phyloP scores from a whole-genome alignment of 2,329 filamentous ascomycete species.

The Venturia carpophila region DNA sequence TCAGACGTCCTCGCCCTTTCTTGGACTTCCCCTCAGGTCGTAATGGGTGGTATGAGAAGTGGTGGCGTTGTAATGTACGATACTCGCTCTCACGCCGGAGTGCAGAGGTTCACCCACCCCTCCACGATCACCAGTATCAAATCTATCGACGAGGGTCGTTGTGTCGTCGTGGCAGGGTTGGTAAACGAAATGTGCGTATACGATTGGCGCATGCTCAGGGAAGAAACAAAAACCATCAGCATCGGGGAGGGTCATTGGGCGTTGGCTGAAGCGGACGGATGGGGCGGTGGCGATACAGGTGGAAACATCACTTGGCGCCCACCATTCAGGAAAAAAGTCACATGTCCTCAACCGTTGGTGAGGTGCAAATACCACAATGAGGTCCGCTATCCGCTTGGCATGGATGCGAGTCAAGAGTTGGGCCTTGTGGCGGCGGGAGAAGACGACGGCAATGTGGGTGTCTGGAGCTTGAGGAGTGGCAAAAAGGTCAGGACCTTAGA shows the following conservation, averaged over 20 bases:
- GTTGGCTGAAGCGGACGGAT: background rate
- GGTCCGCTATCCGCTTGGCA: slow-evolving; percentile 23
- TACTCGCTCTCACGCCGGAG: slow-evolving; percentile 19
- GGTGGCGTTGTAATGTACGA: slow-evolving; percentile 29
- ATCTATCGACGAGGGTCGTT: background rate
- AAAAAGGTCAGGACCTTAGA: background rate
- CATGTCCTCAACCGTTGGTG: slow-evolving; percentile 23
- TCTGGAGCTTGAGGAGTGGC: slow-evolving; percentile 7
- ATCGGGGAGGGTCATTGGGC: background rate
- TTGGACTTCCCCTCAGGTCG: slow-evolving; percentile 28
- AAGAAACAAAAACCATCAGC: background rate
- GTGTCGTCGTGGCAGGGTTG: slow-evolving; percentile 21
- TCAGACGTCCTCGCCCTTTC: slow-evolving; percentile 29
- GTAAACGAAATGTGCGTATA: slow-evolving; percentile 23
- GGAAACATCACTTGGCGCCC: background rate
- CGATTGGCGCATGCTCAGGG: slow-evolving; percentile 24
- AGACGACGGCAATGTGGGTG: slow-evolving; percentile 20
- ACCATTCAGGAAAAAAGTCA: background rate
- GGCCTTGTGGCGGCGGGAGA: slow-evolving; percentile 30
- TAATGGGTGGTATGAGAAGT: slow-evolving; percentile 29
- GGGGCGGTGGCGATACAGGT: background rate
- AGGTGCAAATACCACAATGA: slow-evolving; percentile 26
- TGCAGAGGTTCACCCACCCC: slow-evolving; percentile 19
- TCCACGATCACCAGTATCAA: slow-evolving; percentile 20
- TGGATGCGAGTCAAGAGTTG: slow-evolving; percentile 27